Conservation (phyloP, 192 early-diverging fungal genomes). For the Diversispora eburnea region DNA sequence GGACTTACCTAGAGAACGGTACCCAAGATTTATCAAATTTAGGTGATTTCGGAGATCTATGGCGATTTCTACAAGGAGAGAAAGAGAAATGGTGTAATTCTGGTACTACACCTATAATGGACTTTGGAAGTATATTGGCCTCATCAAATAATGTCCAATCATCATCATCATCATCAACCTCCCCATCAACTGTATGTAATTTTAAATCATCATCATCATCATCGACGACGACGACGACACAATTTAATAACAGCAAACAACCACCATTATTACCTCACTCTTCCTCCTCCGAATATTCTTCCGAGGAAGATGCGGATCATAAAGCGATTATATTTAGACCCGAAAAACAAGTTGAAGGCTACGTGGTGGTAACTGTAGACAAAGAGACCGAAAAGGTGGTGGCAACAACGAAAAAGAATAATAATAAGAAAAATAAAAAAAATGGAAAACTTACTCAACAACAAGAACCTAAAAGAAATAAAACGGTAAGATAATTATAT, state of each 20-base stretch:
- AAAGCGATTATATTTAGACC: slow-evolving; percentile 9
- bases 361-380: not conserved
- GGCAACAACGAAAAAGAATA: not conserved
- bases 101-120: not conserved
- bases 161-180: no score
- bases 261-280: slow-evolving; percentile 24
- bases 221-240: no score
- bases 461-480: not conserved
- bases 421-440: not conserved
- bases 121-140: slow-evolving; percentile 8
- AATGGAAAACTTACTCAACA: not conserved
- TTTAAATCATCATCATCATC: no score
- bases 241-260: not conserved
- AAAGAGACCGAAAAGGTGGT: not conserved
- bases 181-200: no score
- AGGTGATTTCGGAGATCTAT: slow-evolving; percentile 23
- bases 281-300: slow-evolving; percentile 30
- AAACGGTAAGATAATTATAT: not conserved
- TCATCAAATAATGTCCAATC: not conserved
- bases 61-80: slow-evolving; percentile 10
- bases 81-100: slow-evolving; percentile 23
- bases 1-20: not conserved
- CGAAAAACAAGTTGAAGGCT: slow-evolving; percentile 17
- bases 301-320: slow-evolving; percentile 15
- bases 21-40: not conserved